Evolutionary conservation across 2,329 filamentous ascomycete genomes (phyloP), one percentile per base, ranked within the genome.

Genomic region (Sphaerulina musiva): DNA sequence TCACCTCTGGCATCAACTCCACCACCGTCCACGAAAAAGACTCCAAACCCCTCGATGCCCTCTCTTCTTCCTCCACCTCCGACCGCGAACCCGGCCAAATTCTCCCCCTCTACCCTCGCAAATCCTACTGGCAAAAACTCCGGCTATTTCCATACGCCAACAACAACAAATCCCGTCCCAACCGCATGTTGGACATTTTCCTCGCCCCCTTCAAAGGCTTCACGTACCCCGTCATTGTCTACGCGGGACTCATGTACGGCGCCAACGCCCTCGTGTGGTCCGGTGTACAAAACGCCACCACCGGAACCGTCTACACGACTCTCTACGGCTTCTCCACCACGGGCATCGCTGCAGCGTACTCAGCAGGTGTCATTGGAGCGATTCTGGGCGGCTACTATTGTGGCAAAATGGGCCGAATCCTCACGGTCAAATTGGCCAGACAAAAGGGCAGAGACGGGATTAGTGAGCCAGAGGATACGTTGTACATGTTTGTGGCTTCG

Each of bases 121-220:
- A 75, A 63, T 72, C 71, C 0, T 76, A 72, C 51, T 50, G 67
- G 40, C 71, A 75, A 49, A 78, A 76, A 52, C 66, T 77, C n/a
- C n/a, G n/a, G n/a, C n/a, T n/a, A n/a, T n/a, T n/a, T n/a, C n/a
- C n/a, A n/a, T n/a, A n/a, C n/a, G n/a, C n/a, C n/a, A n/a, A n/a
- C n/a, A 17, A 46, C 10, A 70, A 73, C 60, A 72, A 70, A 52
- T 66, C 70, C 48, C 72, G 74, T 11, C 74, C 73, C 0, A 55
- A 78, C 69, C 1, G 70, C 67, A 17, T 77, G 68, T 29, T 71
- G 8, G 68, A 72, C 36, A 69, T 73, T 31, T 67, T 72, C 49
- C n/a, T 60, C 39, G 62, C 55, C 4, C 60, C 62, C 2, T 62
- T 64, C 57, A 58, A 57, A 47, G 62, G 62, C 40, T 64, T 64